A percentile compares a stretch with the other conserved stretches of the same genome.
These are phyloP conservation scores for Pseudogymnoascus sp. DNA, from an alignment of 2,329 filamentous ascomycete genomes.

Conservation along the genomic window DNA sequence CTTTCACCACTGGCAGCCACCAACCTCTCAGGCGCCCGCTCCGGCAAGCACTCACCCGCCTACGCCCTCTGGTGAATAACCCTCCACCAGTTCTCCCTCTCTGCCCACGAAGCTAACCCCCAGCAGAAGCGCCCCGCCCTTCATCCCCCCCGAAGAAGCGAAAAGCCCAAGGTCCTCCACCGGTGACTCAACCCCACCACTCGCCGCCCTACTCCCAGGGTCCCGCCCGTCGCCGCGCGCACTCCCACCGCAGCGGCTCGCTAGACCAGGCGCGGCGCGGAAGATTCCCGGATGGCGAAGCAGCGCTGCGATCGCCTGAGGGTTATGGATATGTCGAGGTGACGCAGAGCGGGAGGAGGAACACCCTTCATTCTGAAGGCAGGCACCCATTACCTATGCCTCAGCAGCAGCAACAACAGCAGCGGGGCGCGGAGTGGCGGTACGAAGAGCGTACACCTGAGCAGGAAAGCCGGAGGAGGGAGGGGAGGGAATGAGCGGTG, in stretches of 20 bases:
- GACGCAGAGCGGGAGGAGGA: neutral
- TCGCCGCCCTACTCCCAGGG: constrained; percentile 49
- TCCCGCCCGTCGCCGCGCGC: neutral
- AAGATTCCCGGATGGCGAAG: neutral
- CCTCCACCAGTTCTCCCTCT: constrained; percentile 32
- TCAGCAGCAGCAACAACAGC: neutral
- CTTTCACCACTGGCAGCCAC: constrained; percentile 91
- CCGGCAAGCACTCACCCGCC: constrained; percentile 57
- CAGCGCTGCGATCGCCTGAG: neutral
- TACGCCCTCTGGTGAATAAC: constrained; percentile 63
- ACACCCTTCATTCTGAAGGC: neutral
- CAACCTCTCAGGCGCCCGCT: constrained; percentile 52
- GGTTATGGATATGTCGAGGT: neutral
- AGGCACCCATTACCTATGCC: neutral
- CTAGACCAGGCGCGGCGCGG: neutral
- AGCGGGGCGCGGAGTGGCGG: neutral
- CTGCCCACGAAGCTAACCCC: constrained; percentile 29
- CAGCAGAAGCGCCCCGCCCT: constrained; percentile 47
- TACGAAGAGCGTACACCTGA: constrained; percentile 1
- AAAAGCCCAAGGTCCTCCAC: constrained; percentile 58
- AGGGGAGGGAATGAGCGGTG: neutral
- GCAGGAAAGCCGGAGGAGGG: neutral
- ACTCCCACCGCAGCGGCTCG: neutral
- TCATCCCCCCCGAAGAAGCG: constrained; percentile 74
- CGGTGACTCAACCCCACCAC: constrained; percentile 39